Conservation (phyloP, 2,329 filamentous ascomycete species). For the Pseudomassariella vexata region DNA sequence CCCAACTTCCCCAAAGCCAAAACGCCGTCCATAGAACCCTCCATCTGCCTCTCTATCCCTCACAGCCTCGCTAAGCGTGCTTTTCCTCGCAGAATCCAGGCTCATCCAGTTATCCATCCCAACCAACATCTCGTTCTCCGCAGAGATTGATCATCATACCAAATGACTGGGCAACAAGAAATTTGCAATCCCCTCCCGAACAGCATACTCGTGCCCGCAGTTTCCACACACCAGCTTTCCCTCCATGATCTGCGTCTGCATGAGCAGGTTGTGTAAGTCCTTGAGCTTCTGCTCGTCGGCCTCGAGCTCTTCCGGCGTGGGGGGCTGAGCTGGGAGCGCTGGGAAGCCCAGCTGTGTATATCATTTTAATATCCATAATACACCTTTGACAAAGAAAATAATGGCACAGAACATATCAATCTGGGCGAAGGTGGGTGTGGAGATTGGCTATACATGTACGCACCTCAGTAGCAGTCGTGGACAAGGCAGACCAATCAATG, state of each 20-base stretch:
- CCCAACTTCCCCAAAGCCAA: too few relatives aligned
- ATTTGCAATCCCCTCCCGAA: slow-evolving; percentile 95
- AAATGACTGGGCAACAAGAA: slow-evolving; percentile 91
- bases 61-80: too few relatives aligned
- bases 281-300: slow-evolving; percentile 63
- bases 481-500: slow-evolving; percentile 81
- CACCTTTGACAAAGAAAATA: slow-evolving; percentile 1
- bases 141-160: slow-evolving; percentile 57
- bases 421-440: too few relatives aligned
- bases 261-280: slow-evolving; percentile 74
- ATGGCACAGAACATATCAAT: background rate
- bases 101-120: too few relatives aligned
- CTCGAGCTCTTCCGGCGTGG: slow-evolving; percentile 55
- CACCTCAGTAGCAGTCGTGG: slow-evolving; percentile 72
- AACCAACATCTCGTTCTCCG: too few relatives aligned
- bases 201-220: slow-evolving; percentile 88
- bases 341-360: slow-evolving; percentile 68
- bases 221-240: slow-evolving; percentile 86
- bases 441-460: slow-evolving; percentile 15
- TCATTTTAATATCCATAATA: slow-evolving; percentile 3
- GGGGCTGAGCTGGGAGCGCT: slow-evolving; percentile 59
- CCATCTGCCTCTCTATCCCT: too few relatives aligned
- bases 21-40: too few relatives aligned
- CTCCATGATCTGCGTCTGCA: slow-evolving; percentile 86
- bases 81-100: too few relatives aligned